Evolutionary conservation across 2,329 filamentous ascomycete genomes (phyloP), one percentile per base, ranked within the genome.

Genomic region (Proliferodiscus dingleyae): DNA sequence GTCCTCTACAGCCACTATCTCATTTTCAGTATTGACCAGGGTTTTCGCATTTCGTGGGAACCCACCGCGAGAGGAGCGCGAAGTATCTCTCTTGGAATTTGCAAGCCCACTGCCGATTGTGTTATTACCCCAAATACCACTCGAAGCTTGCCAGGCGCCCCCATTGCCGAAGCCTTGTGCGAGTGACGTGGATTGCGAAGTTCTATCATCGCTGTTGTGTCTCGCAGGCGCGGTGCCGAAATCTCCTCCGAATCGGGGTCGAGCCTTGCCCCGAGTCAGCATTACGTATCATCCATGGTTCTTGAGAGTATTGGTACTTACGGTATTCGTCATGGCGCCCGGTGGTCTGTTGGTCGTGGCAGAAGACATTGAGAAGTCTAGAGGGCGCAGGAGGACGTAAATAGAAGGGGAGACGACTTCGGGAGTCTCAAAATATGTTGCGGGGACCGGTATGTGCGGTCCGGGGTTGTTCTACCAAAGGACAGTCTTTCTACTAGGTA

Each of bases 81-180:
- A 64, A 37, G 67, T 60, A 51, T 73, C 75, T 57, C 65, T 70
- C 49, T 66, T 68, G 61, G 65, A 65, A 58, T 69, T 70, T 19
- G 67, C 68, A 49, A 73, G 67, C 13, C 71, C 71, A 63, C 66
- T 64, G 38, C 68, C 67, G 47, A 73, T 67, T 36, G 65, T 60
- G 30, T 61, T 64, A 50, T 68, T 74, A 10, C 70, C 70, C 78
- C 78, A 81, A 33, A 80, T 76, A 24, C 67, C 71, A 54, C 64
- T 67, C 26, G 66, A 59, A 23, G 60, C 45, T 45, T 64, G 58
- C 63, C 61, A 65, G 22, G 54, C 45, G 10, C 67, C 70, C 33
- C 64, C 64, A 52, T 62, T 64, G 15, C 67, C 66, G 57, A 73
- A 73, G n/a, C 67, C 63, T 44, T 67, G 66, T 6, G 64, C 63